Percentiles rank a stretch among this genome's conserved stretches.
Conservation (phyloP, 2,329 filamentous ascomycete genomes). For the Alternaria angustiovoidea region DNA sequence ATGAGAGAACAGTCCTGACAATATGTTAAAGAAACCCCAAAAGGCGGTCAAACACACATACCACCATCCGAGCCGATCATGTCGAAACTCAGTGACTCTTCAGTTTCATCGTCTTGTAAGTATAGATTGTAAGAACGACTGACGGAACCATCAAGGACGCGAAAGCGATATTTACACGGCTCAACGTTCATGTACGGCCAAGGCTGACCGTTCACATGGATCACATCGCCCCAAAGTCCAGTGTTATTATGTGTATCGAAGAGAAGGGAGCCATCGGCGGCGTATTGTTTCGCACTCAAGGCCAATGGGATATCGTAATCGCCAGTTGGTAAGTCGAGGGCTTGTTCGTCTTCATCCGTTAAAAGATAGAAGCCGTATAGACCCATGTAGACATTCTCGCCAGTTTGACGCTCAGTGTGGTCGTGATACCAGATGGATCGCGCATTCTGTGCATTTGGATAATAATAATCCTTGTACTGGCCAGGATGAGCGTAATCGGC, state of each 20-base stretch:
- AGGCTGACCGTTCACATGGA: conserved; percentile 66
- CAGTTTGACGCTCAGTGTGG: conserved; percentile 56
- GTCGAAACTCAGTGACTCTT: conserved; percentile 56
- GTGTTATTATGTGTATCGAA: conserved; percentile 56
- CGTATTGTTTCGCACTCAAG: conserved; percentile 62
- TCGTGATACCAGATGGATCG: conserved; percentile 67
- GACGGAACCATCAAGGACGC: conserved; percentile 58
- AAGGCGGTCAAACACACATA: conserved; percentile 6
- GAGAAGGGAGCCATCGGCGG: conserved; percentile 59
- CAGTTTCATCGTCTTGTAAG: conserved; percentile 47
- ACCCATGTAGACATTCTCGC: conserved; percentile 64
- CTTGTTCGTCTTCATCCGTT: conserved; percentile 59
- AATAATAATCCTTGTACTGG: conserved; percentile 70
- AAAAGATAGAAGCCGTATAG: conserved; percentile 66
- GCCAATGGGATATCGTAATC: conserved; percentile 63
- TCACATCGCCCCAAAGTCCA: conserved; percentile 65
- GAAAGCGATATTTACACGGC: conserved; percentile 66
- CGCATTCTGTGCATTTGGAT: conserved; percentile 63
- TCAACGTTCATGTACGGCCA: conserved; percentile 67
- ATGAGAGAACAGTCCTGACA: conserved; percentile 54
- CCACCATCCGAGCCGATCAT: conserved; percentile 64
- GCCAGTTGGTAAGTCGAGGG: conserved; percentile 60
- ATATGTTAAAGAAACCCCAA: not conserved
- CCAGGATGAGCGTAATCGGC: conserved; percentile 61
- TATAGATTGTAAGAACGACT: conserved; percentile 57